Evolutionary conservation across 139 green algal species (phyloP).

Genomic region (Pseudopediastrum boryanum): DNA sequence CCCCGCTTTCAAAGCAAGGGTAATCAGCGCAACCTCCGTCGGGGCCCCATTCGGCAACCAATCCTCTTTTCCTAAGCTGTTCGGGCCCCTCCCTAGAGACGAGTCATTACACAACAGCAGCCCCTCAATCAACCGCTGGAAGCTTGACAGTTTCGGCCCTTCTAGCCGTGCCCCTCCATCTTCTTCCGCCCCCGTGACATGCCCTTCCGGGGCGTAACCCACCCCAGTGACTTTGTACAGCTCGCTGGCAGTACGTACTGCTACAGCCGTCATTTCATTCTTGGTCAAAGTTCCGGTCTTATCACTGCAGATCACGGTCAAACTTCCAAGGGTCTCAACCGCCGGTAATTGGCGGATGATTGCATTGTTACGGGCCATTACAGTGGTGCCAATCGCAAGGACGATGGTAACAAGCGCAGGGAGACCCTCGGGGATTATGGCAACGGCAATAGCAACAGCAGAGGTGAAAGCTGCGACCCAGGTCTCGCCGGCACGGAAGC

Average conservation of each 20-base stretch:
- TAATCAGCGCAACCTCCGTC: constrained; percentile 38
- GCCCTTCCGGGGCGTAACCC: constrained; percentile 47
- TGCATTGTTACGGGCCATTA: constrained; percentile 49
- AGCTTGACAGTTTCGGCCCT: not conserved
- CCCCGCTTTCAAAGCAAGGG: constrained; percentile 38
- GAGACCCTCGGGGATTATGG: constrained; percentile 57
- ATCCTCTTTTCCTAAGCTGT: not conserved
- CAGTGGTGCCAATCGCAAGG: constrained; percentile 45
- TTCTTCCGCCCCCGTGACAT: constrained; percentile 1
- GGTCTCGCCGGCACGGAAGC: constrained; percentile 27
- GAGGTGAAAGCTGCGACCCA: constrained; percentile 50
- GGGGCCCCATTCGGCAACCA: constrained; percentile 38
- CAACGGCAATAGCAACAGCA: constrained; percentile 55
- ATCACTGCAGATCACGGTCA: constrained; percentile 57
- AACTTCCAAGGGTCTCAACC: constrained; percentile 54
- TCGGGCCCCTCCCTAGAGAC: not conserved
- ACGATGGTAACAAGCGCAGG: constrained; percentile 59
- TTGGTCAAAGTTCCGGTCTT: constrained; percentile 61
- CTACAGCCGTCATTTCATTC: constrained; percentile 76
- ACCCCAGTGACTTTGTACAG: constrained; percentile 45
- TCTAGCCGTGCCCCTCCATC: not conserved
- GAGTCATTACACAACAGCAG: constrained; percentile 53
- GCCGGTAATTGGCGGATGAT: constrained; percentile 52
- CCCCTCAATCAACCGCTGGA: constrained; percentile 33
- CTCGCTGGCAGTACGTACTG: constrained; percentile 2